Base-by-base conservation (phyloP, 1,139 yeast genomes). In the Diutina sp. region DNA sequence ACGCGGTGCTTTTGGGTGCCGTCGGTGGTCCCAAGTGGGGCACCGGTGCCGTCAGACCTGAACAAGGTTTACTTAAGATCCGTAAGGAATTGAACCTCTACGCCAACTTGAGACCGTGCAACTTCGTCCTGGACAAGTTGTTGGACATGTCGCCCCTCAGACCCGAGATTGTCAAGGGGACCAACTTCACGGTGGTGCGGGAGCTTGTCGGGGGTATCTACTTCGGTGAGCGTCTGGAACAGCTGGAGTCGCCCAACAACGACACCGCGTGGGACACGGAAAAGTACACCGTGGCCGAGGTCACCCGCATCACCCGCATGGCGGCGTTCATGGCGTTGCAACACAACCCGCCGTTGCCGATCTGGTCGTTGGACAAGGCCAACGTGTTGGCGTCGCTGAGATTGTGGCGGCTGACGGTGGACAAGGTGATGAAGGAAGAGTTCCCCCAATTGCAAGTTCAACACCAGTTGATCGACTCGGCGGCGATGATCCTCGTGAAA, bases 21-120 rank as follows among this genome's bases (percentile, higher is more conserved):
- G 99, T 93, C 32, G 99, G 99, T 61, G 99, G 99, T 35, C 99
- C 99, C 59, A 93, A 93, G 73, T 93, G 99, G 99, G 95, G 95
- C 45, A 88, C 97, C 46, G 97, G 93, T 38, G 66, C 80, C 16
- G 97, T 93, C 55, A 85, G 99, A 74, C 99, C 99, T 55, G 99
- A 93, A 72, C 98, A 90, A 72, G 99, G 99, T 59, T 80, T 93
- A 64, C 80, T 93, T 62, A 82, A 90, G 74, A 91, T 93, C 70
- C 83, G 99, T 73, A 93, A 93, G 72, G 99, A 90, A 70, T 82
- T 93, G 69, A 89, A 87, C 70, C 77, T 93, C 63, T 93, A 93
- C 70, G 99, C 99, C 59, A 93, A 93, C 72, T 79, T 93, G 71
- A 85, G 99, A 71, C 99, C 99, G 54, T 93, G 98, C 74, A 88